Conservation (phyloP, 192 early-diverging fungal genomes). For the Phlyctochytrium bullatum region DNA sequence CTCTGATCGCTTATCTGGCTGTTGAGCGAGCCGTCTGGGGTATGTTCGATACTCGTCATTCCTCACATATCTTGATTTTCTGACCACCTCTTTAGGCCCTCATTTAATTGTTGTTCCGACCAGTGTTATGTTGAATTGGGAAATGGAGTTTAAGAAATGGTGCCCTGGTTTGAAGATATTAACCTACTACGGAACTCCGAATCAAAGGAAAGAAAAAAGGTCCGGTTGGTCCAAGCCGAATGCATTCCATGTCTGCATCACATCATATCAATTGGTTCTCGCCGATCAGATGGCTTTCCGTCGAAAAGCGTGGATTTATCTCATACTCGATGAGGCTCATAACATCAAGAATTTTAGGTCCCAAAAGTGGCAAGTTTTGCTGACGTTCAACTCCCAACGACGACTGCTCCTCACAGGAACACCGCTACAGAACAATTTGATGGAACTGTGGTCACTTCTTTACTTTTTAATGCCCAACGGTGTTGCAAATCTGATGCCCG, state of each 20-base stretch:
- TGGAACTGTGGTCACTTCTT: constrained; percentile 89
- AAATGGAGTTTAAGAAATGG: constrained; percentile 81
- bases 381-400: constrained; percentile 82
- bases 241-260: constrained; percentile 86
- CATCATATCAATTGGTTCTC: constrained; percentile 82
- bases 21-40: constrained; percentile 88
- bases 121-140: constrained; percentile 91
- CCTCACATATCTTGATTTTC: too few relatives aligned
- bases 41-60: too few relatives aligned
- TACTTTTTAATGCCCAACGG: constrained; percentile 95
- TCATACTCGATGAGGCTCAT: constrained; percentile 94
- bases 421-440: constrained; percentile 93
- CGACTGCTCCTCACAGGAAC: constrained; percentile 86
- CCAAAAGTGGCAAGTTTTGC: constrained; percentile 79
- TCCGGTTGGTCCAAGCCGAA: constrained; percentile 53
- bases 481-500: constrained; percentile 9
- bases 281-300: constrained; percentile 79
- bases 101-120: constrained; percentile 87
- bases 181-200: constrained; percentile 85
- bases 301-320: constrained; percentile 91
- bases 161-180: constrained; percentile 76
- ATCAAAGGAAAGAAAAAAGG: constrained; percentile 71
- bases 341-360: constrained; percentile 79
- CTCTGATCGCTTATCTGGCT: constrained; percentile 82
- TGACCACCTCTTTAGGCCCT: too few relatives aligned